Evolutionary conservation across 2,329 filamentous ascomycete species (phyloP).

Genomic region (Huntiella decipiens): DNA sequence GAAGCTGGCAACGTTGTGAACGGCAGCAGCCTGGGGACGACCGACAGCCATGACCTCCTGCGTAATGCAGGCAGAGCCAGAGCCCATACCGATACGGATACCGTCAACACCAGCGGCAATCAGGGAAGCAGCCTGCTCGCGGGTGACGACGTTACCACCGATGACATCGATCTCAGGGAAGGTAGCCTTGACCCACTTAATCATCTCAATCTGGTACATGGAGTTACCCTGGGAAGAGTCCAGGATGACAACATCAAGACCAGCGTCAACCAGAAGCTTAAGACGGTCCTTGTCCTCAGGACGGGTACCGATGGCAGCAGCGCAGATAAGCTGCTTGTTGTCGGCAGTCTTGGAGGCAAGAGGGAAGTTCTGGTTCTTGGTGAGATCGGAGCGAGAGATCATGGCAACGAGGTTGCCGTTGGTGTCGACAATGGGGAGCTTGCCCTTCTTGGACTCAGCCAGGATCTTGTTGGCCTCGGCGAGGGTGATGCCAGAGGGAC

Average conservation of each 20-base stretch:
- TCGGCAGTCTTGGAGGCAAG: constrained; percentile 88
- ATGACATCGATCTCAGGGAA: constrained; percentile 84
- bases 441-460: constrained; percentile 93
- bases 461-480: constrained; percentile 83
- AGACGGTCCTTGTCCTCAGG: constrained; percentile 81
- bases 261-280: constrained; percentile 76
- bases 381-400: constrained; percentile 85
- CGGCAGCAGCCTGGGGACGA: constrained; percentile 81
- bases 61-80: constrained; percentile 93
- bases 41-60: constrained; percentile 99
- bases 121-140: constrained; percentile 80
- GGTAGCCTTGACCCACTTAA: constrained; percentile 82
- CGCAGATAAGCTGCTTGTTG: constrained; percentile 93
- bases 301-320: constrained; percentile 85
- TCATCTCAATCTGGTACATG: constrained; percentile 97
- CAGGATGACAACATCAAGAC: constrained; percentile 83
- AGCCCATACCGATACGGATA: constrained; percentile 96
- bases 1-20: constrained; percentile 77
- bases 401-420: constrained; percentile 75
- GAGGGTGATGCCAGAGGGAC: constrained; percentile 62
- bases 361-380: constrained; percentile 96
- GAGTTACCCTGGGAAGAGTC: constrained; percentile 97
- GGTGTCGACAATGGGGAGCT: constrained; percentile 79
- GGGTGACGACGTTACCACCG: constrained; percentile 93
- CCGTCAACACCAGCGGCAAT: constrained; percentile 92